phyloP scores from a whole-genome alignment of 1,139 yeast genomes.

The Scheffersomyces cryptocercus region DNA sequence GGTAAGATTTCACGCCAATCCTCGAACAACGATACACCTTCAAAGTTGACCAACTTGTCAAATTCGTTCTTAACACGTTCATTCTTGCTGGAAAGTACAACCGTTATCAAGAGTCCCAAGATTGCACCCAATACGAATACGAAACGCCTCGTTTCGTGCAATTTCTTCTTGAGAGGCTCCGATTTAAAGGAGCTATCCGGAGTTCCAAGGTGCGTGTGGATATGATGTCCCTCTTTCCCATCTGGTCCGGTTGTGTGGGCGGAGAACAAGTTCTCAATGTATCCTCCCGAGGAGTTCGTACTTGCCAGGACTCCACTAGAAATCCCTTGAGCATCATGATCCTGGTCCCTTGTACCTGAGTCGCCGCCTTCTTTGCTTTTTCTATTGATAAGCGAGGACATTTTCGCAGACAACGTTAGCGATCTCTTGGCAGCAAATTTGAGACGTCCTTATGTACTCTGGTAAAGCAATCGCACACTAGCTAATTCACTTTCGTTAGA shows the following conservation, averaged over 20 bases:
- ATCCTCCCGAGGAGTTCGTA: background rate
- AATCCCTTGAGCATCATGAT: no score
- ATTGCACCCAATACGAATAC: slow-evolving; percentile 61
- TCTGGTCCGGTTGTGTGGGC: background rate
- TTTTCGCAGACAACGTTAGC: no score
- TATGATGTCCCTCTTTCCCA: background rate
- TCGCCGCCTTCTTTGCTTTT: no score
- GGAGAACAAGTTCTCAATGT: background rate
- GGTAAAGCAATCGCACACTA: no score
- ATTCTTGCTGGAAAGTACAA: slow-evolving; percentile 56
- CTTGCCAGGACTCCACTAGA: no score
- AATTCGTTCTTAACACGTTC: slow-evolving; percentile 45
- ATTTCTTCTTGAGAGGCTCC: slow-evolving; percentile 13
- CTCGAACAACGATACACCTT: slow-evolving; percentile 18
- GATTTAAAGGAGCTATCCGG: background rate
- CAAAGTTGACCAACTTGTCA: slow-evolving; percentile 52
- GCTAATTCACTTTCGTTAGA: no score
- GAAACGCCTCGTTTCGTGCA: slow-evolving; percentile 44
- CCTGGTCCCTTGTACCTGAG: no score
- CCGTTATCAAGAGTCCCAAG: slow-evolving; percentile 66
- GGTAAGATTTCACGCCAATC: slow-evolving; percentile 37
- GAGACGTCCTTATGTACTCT: no score
- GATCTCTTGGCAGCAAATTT: no score
- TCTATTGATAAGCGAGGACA: no score
- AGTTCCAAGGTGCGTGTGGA: background rate